Base-by-base conservation (phyloP, 371 early-diverging fungal genomes). In the Rhizopus delemar region DNA sequence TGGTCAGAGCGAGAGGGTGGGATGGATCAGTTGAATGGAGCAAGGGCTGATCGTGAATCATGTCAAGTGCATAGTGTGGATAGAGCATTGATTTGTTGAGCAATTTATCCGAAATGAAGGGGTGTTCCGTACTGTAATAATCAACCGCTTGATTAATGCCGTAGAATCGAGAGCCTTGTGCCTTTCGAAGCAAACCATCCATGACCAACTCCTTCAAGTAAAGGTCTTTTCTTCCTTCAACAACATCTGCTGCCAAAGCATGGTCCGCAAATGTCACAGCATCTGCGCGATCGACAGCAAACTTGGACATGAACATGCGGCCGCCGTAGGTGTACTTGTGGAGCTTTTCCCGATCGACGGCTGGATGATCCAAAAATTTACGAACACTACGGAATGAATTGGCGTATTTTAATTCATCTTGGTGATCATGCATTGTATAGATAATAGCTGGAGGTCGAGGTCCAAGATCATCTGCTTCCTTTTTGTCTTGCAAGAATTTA, bases 91-190 rank as follows among this genome's bases (percentile, higher is more conserved):
- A 69, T 12, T 77, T 68, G 0, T 62, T 58, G 5, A 68, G 63
- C 41, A 87, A 50, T 15, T 70, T 71, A 1, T 72, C 66, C 53
- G 75, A 71, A 1, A 74, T 76, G 59, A 86, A 87, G 7, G 87
- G 87, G 60, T 84, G 78, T 5, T 72, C 70, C 7, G 56, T 46
- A 28, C 63, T 63, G 15, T 67, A 46, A 43, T 80, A 83, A 52
- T 87, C 85, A n/a, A 87, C 61, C n/a, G 83, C 87, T 54, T 80
- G 83, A 41, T 79, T 82, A 45, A 87, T 81, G 13, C 87, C 87
- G 54, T 81, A 71, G 53, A 86, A 83, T 28, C 78, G 68, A 9
- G 69, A 67, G 39, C 66, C 67, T 35, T 80, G 76, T 9, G 79
- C 81, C 53, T 81, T 82, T 28, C 72, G 71, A 34, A 86, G 59